Evolutionary conservation across 345 rosid species (phyloP).

Genomic region (Trapa bicornis): DNA sequence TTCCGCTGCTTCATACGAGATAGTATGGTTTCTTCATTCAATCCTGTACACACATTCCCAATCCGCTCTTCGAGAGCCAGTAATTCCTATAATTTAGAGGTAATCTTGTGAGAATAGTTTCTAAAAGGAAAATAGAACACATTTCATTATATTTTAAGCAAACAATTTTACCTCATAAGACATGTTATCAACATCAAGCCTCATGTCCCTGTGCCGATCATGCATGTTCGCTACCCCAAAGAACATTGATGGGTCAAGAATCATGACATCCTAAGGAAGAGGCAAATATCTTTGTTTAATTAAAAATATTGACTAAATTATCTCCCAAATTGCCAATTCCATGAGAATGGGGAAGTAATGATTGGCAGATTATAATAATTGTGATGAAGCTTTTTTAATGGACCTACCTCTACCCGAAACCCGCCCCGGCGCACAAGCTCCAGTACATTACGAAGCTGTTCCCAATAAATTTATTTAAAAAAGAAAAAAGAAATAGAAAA

Average conservation of each 20-base stretch:
- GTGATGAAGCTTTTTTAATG: background rate
- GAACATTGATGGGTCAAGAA: slow-evolving; percentile 57
- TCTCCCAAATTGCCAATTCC: background rate
- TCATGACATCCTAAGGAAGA: slow-evolving; percentile 59
- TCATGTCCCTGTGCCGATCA: slow-evolving; percentile 86
- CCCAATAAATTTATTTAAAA: slow-evolving; percentile 1
- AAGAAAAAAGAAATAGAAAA: background rate
- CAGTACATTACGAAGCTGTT: slow-evolving; percentile 61
- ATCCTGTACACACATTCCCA: slow-evolving; percentile 80
- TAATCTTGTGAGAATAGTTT: background rate
- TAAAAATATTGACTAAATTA: background rate
- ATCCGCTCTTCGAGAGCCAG: slow-evolving; percentile 86
- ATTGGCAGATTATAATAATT: background rate
- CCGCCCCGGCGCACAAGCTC: slow-evolving; percentile 64
- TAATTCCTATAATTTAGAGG: slow-evolving; percentile 44
- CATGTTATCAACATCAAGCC: slow-evolving; percentile 97
- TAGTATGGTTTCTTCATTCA: slow-evolving; percentile 54
- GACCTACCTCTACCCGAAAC: slow-evolving; percentile 39
- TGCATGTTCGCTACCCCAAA: slow-evolving; percentile 37
- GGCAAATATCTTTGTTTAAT: slow-evolving; percentile 7
- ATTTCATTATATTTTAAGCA: background rate
- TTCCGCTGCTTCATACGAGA: slow-evolving; percentile 35
- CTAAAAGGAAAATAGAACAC: background rate
- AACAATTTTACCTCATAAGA: slow-evolving; percentile 63
- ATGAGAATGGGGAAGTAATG: background rate